Base-by-base conservation (phyloP, 768 basidiomycete species). In the Suillus cothurnatus region DNA sequence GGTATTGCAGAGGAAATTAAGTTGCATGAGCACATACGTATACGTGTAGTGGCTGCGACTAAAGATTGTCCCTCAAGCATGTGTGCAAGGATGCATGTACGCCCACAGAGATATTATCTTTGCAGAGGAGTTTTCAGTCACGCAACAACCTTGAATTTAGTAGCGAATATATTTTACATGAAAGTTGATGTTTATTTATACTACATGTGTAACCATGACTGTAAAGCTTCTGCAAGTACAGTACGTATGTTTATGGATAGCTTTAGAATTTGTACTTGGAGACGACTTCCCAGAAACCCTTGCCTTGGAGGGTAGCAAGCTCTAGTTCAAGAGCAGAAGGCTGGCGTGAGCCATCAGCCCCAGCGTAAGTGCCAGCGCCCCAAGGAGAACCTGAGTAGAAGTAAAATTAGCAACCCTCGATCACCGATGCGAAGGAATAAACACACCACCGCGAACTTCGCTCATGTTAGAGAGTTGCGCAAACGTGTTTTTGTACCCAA, bases 331-430 rank as follows among this genome's bases (percentile, higher is more conserved):
- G 79, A 6, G 71, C 62, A 11, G 77, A 72, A 2, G 88, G 86
- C 66, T 80, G 73, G 64, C 88, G 85, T 7, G 74, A 69, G 5
- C 86, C 87, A 61, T 80, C 75, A 3, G 70, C 43, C 1, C 76
- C 81, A 38, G 87, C 82, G 67, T 84, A 82, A 14, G 89, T 88
- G 28, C 89, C 90, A 28, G 92, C 89, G 50, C 92, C 93, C 85
- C 87, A 94, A 26, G 92, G 86, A 19, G 89, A 89, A 17, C 90
- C 90, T 88, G 67, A 6, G 62, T 12, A 26, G 47, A 39, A 55
- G 23, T 17, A 61, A 67, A n/a, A 49, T 64, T 45, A 60, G 61
- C 58, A 41, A 53, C 61, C 1, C 2, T 49, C 17, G 39, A 57
- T 32, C 19, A 66, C 31, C 12, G 6, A 53, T 21, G 21, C 34